These are phyloP conservation scores for Calonectria pseudoreteaudii DNA, from an alignment of 2,329 filamentous ascomycete genomes.

Conservation along the genomic window DNA sequence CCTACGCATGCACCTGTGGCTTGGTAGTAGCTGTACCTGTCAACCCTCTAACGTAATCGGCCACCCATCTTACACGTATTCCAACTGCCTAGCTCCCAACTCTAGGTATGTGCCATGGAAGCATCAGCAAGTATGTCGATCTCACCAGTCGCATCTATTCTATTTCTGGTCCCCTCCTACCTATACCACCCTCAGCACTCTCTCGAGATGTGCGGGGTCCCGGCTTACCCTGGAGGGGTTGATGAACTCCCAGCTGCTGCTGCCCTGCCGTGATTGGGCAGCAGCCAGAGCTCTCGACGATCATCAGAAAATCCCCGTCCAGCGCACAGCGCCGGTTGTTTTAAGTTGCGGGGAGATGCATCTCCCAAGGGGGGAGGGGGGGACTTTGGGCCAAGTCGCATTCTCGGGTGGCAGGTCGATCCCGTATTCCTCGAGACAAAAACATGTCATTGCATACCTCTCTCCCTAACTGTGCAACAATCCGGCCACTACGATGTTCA, in stretches of 20 bases:
- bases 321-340: not conserved
- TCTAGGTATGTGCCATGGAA: not conserved
- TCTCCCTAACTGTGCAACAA: not conserved
- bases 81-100: constrained; percentile 2
- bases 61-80: constrained; percentile 8
- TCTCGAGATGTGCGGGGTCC: not conserved
- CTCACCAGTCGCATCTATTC: constrained; percentile 1
- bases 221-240: not conserved
- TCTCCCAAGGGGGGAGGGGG: not conserved
- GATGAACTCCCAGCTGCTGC: not conserved
- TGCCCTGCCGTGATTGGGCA: constrained; percentile 9
- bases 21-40: not conserved
- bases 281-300: not conserved
- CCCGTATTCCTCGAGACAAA: not conserved
- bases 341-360: not conserved
- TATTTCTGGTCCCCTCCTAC: constrained; percentile 18
- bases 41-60: not conserved
- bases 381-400: not conserved
- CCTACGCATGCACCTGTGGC: constrained; percentile 1
- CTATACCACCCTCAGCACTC: not conserved
- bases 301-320: not conserved
- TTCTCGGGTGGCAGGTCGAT: not conserved
- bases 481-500: not conserved
- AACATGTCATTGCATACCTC: not conserved
- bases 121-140: not conserved